These are phyloP conservation scores for Globisporangium splendens DNA, from an alignment of 352 stramenopile genomes.

Conservation along the genomic window DNA sequence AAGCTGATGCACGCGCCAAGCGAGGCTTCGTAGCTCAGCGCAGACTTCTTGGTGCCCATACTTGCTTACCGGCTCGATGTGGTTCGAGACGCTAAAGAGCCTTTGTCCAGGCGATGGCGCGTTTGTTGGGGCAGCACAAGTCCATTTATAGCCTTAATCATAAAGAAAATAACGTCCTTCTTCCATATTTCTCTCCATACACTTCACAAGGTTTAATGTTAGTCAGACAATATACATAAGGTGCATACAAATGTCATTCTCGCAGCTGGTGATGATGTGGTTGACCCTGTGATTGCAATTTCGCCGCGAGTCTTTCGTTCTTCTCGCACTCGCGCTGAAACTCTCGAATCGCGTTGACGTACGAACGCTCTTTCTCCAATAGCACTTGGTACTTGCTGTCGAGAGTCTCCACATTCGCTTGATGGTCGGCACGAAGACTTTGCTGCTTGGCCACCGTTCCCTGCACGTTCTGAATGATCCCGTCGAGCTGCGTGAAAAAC, in stretches of 20 bases:
- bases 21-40: slow-evolving; percentile 21
- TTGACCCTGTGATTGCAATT: slow-evolving; percentile 4
- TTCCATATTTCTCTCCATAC: too few species aligned
- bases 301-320: slow-evolving; percentile 59
- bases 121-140: too few species aligned
- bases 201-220: too few species aligned
- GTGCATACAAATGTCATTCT: not conserved
- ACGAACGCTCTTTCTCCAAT: slow-evolving; percentile 73
- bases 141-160: too few species aligned
- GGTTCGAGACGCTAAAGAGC: too few species aligned
- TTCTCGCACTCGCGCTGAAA: slow-evolving; percentile 89
- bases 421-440: slow-evolving; percentile 31
- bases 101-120: too few species aligned
- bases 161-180: too few species aligned
- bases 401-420: slow-evolving; percentile 48
- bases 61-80: not conserved
- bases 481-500: slow-evolving; percentile 78
- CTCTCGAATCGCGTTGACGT: slow-evolving; percentile 81
- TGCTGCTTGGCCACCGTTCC: slow-evolving; percentile 54
- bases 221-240: not conserved
- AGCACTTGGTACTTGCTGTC: slow-evolving; percentile 79
- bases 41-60: slow-evolving; percentile 28
- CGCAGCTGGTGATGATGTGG: not conserved
- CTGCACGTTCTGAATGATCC: slow-evolving; percentile 62
- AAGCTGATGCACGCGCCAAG: slow-evolving; percentile 47